Evolutionary conservation across 1,284 basidiomycete genomes (phyloP).

Genomic region (Papiliotrema fonsecae): DNA sequence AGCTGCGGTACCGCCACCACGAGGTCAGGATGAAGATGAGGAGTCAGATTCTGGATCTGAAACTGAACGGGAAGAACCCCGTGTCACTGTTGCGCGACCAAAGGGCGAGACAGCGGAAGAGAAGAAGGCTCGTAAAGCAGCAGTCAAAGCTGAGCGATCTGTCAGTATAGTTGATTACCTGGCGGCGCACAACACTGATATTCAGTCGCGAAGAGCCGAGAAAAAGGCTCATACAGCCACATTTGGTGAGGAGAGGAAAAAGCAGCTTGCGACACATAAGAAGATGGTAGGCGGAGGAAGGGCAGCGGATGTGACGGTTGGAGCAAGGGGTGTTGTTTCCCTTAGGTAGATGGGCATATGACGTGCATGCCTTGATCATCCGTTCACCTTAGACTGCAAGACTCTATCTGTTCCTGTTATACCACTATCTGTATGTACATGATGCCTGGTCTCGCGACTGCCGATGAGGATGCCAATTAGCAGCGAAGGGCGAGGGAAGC

Average conservation of each 20-base stretch:
- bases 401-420: no score
- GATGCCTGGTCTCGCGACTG: no score
- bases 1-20: conserved; percentile 3
- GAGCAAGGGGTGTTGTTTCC: conserved; percentile 30
- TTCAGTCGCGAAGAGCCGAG: conserved; percentile 59
- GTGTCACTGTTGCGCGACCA: conserved; percentile 57
- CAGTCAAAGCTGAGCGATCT: conserved; percentile 75
- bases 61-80: conserved; percentile 37
- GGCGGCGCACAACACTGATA: background rate
- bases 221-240: conserved; percentile 75
- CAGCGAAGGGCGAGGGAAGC: no score
- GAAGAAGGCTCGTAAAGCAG: conserved; percentile 81
- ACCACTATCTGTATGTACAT: no score
- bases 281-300: conserved; percentile 43
- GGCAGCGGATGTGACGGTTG: conserved; percentile 44
- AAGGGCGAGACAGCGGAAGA: conserved; percentile 79
- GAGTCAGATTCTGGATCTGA: conserved; percentile 48
- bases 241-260: conserved; percentile 68
- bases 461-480: no score
- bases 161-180: conserved; percentile 25
- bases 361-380: background rate
- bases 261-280: conserved; percentile 57
- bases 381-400: no score
- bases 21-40: conserved; percentile 36
- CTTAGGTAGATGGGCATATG: conserved; percentile 16